Conservation (phyloP, 257 asterid genomes). For the Solanum habrochaites region DNA sequence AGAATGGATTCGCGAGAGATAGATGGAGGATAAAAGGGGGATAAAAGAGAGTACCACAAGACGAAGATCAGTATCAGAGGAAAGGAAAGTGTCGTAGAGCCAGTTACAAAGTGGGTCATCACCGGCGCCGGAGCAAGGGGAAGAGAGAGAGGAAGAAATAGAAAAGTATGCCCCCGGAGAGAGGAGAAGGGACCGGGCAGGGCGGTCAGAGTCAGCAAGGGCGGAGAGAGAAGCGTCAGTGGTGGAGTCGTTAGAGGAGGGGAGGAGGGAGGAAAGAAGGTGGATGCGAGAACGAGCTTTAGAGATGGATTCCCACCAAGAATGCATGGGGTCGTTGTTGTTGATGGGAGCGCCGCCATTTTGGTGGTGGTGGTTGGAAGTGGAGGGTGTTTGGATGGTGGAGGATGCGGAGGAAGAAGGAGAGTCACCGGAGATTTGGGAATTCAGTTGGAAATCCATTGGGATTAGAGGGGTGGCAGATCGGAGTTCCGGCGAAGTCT, state of each 20-base stretch:
- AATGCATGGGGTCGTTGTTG: constrained; percentile 60
- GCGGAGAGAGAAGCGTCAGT: constrained; percentile 20
- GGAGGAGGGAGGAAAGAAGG: constrained; percentile 60
- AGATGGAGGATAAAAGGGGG: constrained; percentile 50
- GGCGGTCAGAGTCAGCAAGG: constrained; percentile 87
- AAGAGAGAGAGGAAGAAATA: constrained; percentile 41
- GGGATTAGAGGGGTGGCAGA: background rate
- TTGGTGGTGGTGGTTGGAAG: constrained; percentile 9
- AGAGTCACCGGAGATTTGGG: constrained; percentile 38
- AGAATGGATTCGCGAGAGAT: constrained; percentile 64
- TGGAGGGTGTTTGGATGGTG: constrained; percentile 7
- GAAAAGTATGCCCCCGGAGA: constrained; percentile 58
- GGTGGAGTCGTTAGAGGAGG: constrained; percentile 16
- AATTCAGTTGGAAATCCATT: constrained; percentile 48
- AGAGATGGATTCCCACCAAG: constrained; percentile 98
- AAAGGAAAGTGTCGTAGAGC: constrained; percentile 84
- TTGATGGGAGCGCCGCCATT: constrained; percentile 6
- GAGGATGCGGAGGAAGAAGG: constrained; percentile 59
- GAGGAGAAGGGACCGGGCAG: constrained; percentile 86
- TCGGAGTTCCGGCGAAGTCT: background rate
- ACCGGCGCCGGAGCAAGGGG: constrained; percentile 57
- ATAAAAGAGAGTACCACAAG: constrained; percentile 70
- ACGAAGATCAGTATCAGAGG: constrained; percentile 68
- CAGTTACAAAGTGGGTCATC: constrained; percentile 83
- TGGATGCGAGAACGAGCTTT: constrained; percentile 92